These are phyloP conservation scores for Ophioceras dolichostomum DNA, from an alignment of 2,329 filamentous ascomycete genomes.

Conservation along the genomic window DNA sequence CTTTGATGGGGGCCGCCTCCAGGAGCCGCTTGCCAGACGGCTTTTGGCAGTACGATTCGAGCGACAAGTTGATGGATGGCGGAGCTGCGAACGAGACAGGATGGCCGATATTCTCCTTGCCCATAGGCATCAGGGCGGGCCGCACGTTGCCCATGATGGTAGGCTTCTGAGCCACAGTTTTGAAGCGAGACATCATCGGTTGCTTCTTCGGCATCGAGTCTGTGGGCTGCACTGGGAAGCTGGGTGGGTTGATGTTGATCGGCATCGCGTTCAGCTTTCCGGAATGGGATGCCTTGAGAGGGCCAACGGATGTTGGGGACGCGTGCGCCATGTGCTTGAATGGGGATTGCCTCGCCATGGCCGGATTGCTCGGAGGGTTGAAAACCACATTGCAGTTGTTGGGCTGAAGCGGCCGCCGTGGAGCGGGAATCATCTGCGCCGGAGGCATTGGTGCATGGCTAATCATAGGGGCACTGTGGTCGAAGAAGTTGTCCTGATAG, in stretches of 20 bases:
- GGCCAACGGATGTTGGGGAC: slow-evolving; percentile 46
- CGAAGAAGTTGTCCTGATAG: slow-evolving; percentile 38
- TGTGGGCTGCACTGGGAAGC: slow-evolving; percentile 38
- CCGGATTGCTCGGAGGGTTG: slow-evolving; percentile 39
- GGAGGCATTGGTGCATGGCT: slow-evolving; percentile 45
- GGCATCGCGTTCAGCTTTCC: slow-evolving; percentile 54
- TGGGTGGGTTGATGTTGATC: slow-evolving; percentile 58
- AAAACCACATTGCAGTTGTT: slow-evolving; percentile 53
- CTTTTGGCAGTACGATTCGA: slow-evolving; percentile 42
- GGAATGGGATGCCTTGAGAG: slow-evolving; percentile 39
- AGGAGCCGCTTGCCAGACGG: slow-evolving; percentile 49
- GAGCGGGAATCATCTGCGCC: slow-evolving; percentile 24
- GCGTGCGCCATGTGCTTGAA: slow-evolving; percentile 47
- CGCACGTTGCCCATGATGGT: slow-evolving; percentile 25
- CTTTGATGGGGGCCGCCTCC: slow-evolving; percentile 62
- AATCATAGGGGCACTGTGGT: slow-evolving; percentile 32
- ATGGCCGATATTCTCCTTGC: slow-evolving; percentile 43
- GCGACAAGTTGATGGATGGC: slow-evolving; percentile 31
- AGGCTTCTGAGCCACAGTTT: slow-evolving; percentile 42
- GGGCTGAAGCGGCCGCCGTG: slow-evolving; percentile 33
- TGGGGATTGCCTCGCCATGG: slow-evolving; percentile 49
- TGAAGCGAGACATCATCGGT: slow-evolving; percentile 45
- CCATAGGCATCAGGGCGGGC: slow-evolving; percentile 18
- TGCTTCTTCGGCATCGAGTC: slow-evolving; percentile 59
- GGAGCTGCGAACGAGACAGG: slow-evolving; percentile 37